phyloP scores from a whole-genome alignment of 75 land plant genomes.

The Pinus taeda region DNA sequence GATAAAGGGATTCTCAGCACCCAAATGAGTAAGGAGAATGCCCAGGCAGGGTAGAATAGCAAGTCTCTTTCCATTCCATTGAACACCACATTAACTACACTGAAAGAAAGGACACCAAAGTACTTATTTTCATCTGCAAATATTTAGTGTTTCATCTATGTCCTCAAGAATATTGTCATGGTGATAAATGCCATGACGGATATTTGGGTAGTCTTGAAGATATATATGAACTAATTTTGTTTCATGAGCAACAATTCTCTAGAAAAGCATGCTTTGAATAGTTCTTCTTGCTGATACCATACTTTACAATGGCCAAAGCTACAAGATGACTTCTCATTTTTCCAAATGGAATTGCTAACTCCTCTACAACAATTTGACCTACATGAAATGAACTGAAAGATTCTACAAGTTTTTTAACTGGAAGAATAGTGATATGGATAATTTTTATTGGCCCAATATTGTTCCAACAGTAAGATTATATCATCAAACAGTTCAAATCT shows the following conservation, averaged over 20 bases:
- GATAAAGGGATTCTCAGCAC: no score
- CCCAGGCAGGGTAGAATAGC: no score
- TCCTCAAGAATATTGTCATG: slow-evolving; percentile 43
- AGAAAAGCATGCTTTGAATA: slow-evolving; percentile 51
- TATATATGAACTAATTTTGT: no score
- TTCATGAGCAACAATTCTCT: no score
- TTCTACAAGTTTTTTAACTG: slow-evolving; percentile 45
- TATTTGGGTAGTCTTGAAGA: no score
- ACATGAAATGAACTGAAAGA: no score
- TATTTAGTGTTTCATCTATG: no score
- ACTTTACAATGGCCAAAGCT: slow-evolving; percentile 20
- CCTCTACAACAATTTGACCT: slow-evolving; percentile 4
- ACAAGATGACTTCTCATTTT: slow-evolving; percentile 69
- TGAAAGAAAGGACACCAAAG: slow-evolving; percentile 62
- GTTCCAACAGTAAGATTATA: slow-evolving; percentile 38
- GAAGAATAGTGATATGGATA: slow-evolving; percentile 49
- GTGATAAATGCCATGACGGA: slow-evolving; percentile 28
- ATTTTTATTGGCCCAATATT: slow-evolving; percentile 64
- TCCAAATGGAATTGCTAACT: slow-evolving; percentile 56
- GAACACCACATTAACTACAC: slow-evolving; percentile 44
- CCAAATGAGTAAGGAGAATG: no score
- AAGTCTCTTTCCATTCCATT: slow-evolving; percentile 33
- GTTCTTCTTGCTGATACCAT: slow-evolving; percentile 30
- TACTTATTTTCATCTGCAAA: no score
- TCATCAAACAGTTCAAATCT: slow-evolving; percentile 55